phyloP scores from a whole-genome alignment of 1,284 basidiomycete species.

The Pseudozyma thailandica region DNA sequence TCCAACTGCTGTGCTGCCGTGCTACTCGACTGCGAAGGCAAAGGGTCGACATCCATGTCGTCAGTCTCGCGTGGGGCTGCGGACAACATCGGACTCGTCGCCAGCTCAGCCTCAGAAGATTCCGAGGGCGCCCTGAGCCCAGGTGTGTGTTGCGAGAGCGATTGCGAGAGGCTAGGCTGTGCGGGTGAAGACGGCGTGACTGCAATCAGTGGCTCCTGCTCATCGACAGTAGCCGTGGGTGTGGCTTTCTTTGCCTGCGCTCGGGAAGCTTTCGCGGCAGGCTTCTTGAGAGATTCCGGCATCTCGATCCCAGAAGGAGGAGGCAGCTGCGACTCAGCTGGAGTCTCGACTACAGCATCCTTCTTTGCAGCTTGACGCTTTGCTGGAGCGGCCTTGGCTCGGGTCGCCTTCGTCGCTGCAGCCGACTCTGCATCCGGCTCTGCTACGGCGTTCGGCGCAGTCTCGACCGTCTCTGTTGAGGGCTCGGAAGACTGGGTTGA shows the following conservation, averaged over 20 bases:
- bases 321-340: conserved; percentile 16
- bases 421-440: neutral
- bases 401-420: conserved; percentile 3
- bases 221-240: neutral
- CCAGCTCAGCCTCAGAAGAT: conserved; percentile 42
- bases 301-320: conserved; percentile 31
- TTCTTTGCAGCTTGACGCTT: conserved; percentile 14
- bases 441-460: neutral
- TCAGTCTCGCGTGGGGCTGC: conserved; percentile 30
- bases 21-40: conserved; percentile 14
- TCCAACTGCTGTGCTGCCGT: conserved; percentile 35
- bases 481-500: neutral
- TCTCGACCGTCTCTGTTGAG: neutral
- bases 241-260: conserved; percentile 15
- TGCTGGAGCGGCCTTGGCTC: conserved; percentile 5
- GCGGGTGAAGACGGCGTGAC: conserved; percentile 29
- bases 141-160: neutral
- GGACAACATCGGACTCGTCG: conserved; percentile 44
- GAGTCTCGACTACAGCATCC: conserved; percentile 1
- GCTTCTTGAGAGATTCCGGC: conserved; percentile 12
- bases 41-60: conserved; percentile 35
- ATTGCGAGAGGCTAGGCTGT: conserved; percentile 4
- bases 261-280: conserved; percentile 4
- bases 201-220: conserved; percentile 16
- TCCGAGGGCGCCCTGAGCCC: conserved; percentile 30